phyloP scores from a whole-genome alignment of 257 asterid genomes.

The Salvia hispanica region DNA sequence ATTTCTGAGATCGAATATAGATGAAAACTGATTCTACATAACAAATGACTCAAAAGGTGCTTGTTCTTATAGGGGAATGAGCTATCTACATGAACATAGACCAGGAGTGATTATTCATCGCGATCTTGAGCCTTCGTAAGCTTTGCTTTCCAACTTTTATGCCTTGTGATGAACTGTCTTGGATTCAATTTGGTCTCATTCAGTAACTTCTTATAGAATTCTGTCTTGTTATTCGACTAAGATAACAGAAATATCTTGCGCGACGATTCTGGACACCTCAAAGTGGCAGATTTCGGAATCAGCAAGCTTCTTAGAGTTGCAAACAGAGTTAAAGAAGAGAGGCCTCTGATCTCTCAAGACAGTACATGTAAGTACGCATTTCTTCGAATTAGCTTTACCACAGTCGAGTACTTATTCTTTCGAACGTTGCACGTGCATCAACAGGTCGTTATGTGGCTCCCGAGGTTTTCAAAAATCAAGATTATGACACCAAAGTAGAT shows the following conservation, averaged over 20 bases:
- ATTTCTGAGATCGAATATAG: too few species aligned
- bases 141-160: conserved; percentile 30
- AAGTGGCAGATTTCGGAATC: conserved; percentile 97
- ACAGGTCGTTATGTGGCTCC: conserved; percentile 96
- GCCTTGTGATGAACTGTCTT: not conserved
- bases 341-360: conserved; percentile 49
- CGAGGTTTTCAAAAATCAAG: conserved; percentile 81
- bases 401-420: too few species aligned
- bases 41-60: conserved; percentile 19
- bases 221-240: conserved; percentile 30
- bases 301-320: conserved; percentile 86
- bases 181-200: conserved; percentile 15
- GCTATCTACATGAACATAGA: conserved; percentile 78
- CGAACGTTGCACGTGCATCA: conserved; percentile 23
- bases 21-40: not conserved
- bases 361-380: conserved; percentile 67
- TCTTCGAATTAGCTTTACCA: not conserved
- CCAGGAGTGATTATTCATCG: conserved; percentile 92
- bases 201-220: conserved; percentile 28
- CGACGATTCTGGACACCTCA: conserved; percentile 94
- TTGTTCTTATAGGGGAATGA: conserved; percentile 80
- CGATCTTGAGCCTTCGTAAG: conserved; percentile 97
- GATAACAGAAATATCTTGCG: conserved; percentile 83
- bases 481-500: conserved; percentile 91
- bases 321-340: conserved; percentile 69